Base-by-base conservation (phyloP, 2,329 filamentous ascomycete genomes). In the Aspergillus sp. region DNA sequence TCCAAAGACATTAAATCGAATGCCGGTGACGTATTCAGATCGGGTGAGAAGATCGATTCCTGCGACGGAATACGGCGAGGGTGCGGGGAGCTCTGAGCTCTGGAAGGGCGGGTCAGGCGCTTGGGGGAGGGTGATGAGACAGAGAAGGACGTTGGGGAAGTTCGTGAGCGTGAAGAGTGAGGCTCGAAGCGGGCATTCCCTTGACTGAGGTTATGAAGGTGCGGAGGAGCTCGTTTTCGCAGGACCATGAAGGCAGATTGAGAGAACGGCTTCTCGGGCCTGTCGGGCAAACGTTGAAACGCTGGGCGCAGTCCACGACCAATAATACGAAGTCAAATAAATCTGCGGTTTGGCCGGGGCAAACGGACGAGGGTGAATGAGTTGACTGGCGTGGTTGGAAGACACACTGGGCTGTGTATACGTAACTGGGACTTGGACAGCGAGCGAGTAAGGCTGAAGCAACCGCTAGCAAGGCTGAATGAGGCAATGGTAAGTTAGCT, bases 1-100 rank as follows among this genome's bases (percentile, higher is more conserved):
- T 75, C 71, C 7, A 75, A 58, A 15, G 73, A 66, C 71, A 73
- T 75, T 30, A 74, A 62, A 54, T 73, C 71, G 47, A 75, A 75
- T 1, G 72, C 72, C 6, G 72, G 71, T 0, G 73, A 74, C 2
- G 70, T 75, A 50, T 73, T 69, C 47, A 75, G 66, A 57, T 75
- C 72, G 4, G 73, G 73, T 7, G 72, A 75, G 54, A 71, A 75
- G 22, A 74, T 62, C 5, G 71, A 70, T 34, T 73, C 70, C 51
- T 68, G 61, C 9, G 70, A 69, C 13, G 67, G 64, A 47, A 68
- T 54, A 19, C 62, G 67, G 50, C 47, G 62, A 40, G 61, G 67
- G 40, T 63, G 66, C n/a, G 62, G 68, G 30, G 61, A 68, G 64
- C 66, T 70, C 59, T 66, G 67, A 53, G 64, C 66, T 61, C 66